A percentile compares a stretch with the other conserved stretches of the same genome.
These are phyloP conservation scores for Cucumis cinereus DNA, from an alignment of 306 rosid species.

Conservation along the genomic window DNA sequence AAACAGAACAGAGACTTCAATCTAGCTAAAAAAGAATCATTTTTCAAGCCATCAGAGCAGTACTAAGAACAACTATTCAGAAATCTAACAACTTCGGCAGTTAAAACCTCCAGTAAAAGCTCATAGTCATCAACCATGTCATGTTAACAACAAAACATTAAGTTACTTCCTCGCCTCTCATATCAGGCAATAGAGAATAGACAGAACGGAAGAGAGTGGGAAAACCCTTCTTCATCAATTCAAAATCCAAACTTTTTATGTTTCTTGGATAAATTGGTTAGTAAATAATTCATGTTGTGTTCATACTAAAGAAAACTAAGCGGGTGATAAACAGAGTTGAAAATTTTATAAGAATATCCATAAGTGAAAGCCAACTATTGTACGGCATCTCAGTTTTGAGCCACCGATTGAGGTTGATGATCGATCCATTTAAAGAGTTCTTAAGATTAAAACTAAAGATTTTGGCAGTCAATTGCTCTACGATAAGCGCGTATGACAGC, in stretches of 20 bases:
- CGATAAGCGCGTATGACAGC: background rate
- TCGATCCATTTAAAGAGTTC: background rate
- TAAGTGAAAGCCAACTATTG: background rate
- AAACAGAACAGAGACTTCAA: background rate
- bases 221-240: background rate
- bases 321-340: background rate
- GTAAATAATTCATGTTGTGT: background rate
- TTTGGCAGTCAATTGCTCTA: background rate
- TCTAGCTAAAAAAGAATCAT: background rate
- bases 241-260: background rate
- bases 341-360: background rate
- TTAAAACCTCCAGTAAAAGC: background rate
- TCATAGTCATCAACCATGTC: background rate
- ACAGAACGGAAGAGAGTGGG: background rate
- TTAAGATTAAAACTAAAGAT: background rate
- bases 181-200: background rate
- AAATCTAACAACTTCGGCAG: background rate
- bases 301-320: background rate
- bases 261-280: background rate
- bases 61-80: background rate
- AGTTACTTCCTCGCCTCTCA: background rate
- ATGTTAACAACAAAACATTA: background rate
- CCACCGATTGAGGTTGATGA: background rate
- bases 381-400: background rate
- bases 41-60: background rate